These are phyloP conservation scores for Hyaloscypha bicolor DNA, from an alignment of 495 filamentous ascomycete species.

Conservation along the genomic window DNA sequence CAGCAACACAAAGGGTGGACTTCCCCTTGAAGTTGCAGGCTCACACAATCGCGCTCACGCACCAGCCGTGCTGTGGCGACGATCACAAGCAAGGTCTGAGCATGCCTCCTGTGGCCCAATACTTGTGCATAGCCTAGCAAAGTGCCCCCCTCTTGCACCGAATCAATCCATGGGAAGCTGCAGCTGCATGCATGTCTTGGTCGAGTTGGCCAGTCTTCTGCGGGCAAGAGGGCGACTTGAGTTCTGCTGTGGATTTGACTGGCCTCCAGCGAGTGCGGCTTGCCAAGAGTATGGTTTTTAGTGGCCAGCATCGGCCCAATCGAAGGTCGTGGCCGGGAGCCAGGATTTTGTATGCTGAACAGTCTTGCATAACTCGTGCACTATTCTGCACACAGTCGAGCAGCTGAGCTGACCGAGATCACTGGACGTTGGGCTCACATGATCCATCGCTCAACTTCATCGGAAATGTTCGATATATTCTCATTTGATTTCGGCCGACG, in stretches of 20 bases:
- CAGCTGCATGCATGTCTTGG: constrained; percentile 5
- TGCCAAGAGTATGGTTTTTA: not conserved
- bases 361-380: constrained; percentile 16
- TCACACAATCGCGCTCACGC: constrained; percentile 5
- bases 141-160: not conserved
- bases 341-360: constrained; percentile 12
- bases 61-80: constrained; percentile 16
- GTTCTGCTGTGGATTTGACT: not conserved
- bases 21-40: constrained; percentile 9
- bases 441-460: not conserved
- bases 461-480: not conserved
- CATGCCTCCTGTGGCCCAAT: constrained; percentile 15
- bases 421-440: constrained; percentile 10
- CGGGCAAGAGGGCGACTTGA: not conserved
- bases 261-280: not conserved
- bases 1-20: constrained; percentile 5
- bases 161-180: constrained; percentile 4
- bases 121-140: constrained; percentile 6
- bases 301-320: constrained; percentile 14
- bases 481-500: constrained; percentile 3
- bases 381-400: not conserved
- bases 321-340: not conserved
- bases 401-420: not conserved
- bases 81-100: constrained; percentile 17
- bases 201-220: not conserved